Conservation (phyloP, 495 filamentous ascomycete genomes). For the Aspergillus bridgeri region DNA sequence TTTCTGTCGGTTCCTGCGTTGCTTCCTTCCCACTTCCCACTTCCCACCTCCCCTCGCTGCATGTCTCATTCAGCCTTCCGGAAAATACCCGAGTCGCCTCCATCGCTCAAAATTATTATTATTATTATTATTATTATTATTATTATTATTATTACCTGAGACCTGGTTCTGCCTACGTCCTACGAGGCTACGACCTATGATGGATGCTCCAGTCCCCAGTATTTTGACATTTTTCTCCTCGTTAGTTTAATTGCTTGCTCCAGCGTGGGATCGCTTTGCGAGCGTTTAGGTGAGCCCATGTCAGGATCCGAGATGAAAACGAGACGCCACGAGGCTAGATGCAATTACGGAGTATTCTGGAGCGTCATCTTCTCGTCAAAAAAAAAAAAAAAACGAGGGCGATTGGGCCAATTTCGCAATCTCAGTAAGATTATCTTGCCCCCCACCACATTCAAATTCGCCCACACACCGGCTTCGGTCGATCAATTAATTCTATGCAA, state of each 20-base stretch:
- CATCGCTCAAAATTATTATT: neutral
- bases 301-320: neutral
- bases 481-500: neutral
- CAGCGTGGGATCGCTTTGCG: neutral
- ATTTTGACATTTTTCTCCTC: neutral
- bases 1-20: neutral
- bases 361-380: no score
- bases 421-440: neutral
- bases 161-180: neutral
- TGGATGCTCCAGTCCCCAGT: neutral
- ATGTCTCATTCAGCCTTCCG: slow-evolving; percentile 6
- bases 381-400: neutral
- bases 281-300: neutral
- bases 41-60: neutral
- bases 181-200: no score
- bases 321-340: neutral
- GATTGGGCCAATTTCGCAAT: neutral
- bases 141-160: no score
- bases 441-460: neutral
- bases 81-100: slow-evolving; percentile 6
- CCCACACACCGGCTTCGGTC: neutral
- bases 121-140: no score
- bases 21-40: no score
- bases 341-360: neutral
- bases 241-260: neutral